Percentiles rank a stretch among this genome's conserved stretches.
Conservation (phyloP, 805 yeast species). For the Monosporozyma siamensis region DNA sequence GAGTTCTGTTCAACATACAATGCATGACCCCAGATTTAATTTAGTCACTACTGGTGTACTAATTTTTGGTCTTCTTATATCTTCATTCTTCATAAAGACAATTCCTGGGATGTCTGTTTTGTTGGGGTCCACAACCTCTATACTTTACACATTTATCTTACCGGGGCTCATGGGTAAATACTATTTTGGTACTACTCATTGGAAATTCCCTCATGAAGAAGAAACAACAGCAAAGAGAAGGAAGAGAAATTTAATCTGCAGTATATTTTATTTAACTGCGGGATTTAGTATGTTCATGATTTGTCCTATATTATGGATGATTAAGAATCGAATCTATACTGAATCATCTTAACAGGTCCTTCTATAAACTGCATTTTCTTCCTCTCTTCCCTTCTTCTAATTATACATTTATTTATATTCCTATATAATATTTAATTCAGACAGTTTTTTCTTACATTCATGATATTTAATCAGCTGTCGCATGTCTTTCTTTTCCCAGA, state of each 20-base stretch:
- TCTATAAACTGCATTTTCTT: no score
- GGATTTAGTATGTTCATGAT: not conserved
- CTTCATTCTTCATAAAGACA: constrained; percentile 50
- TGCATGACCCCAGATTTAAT: constrained; percentile 34
- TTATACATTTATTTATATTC: not conserved
- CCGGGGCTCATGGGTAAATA: constrained; percentile 65
- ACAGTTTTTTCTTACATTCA: no score
- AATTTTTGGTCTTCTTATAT: constrained; percentile 35
- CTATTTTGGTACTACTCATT: constrained; percentile 15
- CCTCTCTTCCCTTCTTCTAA: not conserved
- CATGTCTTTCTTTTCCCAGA: no score
- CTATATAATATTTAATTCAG: no score
- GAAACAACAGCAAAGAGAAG: not conserved
- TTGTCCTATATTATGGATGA: not conserved
- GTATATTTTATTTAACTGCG: not conserved
- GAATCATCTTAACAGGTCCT: not conserved
- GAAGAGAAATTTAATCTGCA: not conserved
- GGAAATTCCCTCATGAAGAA: not conserved
- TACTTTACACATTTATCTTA: constrained; percentile 61
- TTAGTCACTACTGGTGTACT: constrained; percentile 40
- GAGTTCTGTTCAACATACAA: constrained; percentile 10
- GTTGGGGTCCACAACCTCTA: constrained; percentile 76
- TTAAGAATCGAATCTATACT: not conserved
- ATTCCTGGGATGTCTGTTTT: constrained; percentile 60
- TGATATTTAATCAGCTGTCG: no score